Evolutionary conservation across 164 flowering plant genomes (phyloP), one percentile per base, ranked within the genome.

Genomic region (Tetrastigma voinierianum): DNA sequence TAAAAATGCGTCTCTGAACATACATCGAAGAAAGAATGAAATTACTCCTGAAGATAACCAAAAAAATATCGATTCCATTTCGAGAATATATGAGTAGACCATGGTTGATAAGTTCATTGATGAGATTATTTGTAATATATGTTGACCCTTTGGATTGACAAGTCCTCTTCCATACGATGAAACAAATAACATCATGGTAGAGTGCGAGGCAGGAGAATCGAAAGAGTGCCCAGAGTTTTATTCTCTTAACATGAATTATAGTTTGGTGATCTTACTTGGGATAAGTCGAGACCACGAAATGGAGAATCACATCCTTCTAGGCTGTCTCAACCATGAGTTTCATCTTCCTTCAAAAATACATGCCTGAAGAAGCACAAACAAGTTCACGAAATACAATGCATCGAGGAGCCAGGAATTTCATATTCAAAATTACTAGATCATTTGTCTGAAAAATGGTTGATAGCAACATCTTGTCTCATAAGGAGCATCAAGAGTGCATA

Each of bases 81-180:
- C 1, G 52, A 25, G 40, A 25, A 25, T 4, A 13, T 57, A 46
- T 44, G 14, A 7, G 11, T 45, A n/a, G 53, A 86, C 90, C 90
- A 56, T 82, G 71, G 45, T 53, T 61, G 21, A 81, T 40, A 2
- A 90, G 83, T 65, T 82, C 86, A 72, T n/a, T 60, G 64, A 91
- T 86, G n/a, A 89, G 84, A 53, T 85, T 80, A 68, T n/a, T 87
- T 89, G 82, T 91, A 89, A n/a, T n/a, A 67, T 83, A 89, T 19
- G 74, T 73, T 16, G 89, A 45, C 93, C 97, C 79, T 80, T 86
- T 17, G 86, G 82, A 67, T 89, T 91, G 23, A 87, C 71, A n/a
- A n/a, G 80, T 13, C 97, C 95, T 75, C 82, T 82, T 64, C 96
- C 96, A 81, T 80, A 91, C 87, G 80, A 16, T 71, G 48, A 20